These are phyloP conservation scores for Neofusicoccum kwambonambiense DNA, from an alignment of 2,329 filamentous ascomycete species.

Conservation along the genomic window DNA sequence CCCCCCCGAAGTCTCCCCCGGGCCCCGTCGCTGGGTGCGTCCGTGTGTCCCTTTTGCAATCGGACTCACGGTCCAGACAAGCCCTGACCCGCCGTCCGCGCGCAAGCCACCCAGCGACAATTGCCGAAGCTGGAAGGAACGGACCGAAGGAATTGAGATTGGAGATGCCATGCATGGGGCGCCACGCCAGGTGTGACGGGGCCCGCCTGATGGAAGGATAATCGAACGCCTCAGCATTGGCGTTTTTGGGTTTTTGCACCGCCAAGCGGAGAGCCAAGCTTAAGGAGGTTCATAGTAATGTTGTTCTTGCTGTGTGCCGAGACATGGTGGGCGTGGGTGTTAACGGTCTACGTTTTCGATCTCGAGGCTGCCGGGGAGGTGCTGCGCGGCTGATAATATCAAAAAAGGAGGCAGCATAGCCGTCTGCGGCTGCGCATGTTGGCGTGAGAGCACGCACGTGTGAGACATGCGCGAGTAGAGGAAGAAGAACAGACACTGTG, in stretches of 20 bases:
- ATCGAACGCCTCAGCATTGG: background rate
- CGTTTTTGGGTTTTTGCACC: background rate
- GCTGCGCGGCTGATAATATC: background rate
- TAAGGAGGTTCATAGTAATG: background rate
- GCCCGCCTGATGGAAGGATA: background rate
- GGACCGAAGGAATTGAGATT: background rate
- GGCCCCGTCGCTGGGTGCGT: too few species aligned
- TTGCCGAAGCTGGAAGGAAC: slow-evolving; percentile 6
- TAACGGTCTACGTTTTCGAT: background rate
- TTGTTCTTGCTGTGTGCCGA: background rate
- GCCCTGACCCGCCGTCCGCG: background rate
- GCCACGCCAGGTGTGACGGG: too few species aligned
- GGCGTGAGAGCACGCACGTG: background rate
- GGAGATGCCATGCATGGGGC: background rate
- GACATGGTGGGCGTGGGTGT: background rate
- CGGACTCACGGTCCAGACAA: background rate
- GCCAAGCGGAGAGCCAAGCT: slow-evolving; percentile 5
- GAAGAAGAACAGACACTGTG: background rate
- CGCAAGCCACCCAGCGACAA: slow-evolving; percentile 15
- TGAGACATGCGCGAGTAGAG: background rate
- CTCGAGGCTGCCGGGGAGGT: background rate
- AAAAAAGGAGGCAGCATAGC: background rate
- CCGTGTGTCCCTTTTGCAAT: background rate
- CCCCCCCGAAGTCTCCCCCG: background rate
- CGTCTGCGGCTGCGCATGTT: too few species aligned